Conservation (phyloP, 73 alveolate species). For the Paramecium sonneborni region DNA sequence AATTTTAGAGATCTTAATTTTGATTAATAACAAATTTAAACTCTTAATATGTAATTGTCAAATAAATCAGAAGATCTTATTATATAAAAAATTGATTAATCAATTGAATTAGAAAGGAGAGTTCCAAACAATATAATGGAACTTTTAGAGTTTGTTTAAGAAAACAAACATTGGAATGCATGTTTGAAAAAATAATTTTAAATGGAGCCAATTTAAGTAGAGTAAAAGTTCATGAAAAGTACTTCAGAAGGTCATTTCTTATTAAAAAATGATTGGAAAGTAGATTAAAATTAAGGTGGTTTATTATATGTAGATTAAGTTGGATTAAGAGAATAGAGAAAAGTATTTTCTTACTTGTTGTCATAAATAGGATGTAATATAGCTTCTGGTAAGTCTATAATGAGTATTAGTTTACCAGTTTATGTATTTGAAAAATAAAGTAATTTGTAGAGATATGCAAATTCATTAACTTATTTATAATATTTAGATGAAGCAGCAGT, state of each 20-base stretch:
- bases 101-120: background rate
- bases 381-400: constrained; percentile 72
- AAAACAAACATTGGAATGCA: background rate
- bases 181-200: constrained; percentile 19
- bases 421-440: constrained; percentile 74
- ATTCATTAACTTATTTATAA: constrained; percentile 63
- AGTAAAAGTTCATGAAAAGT: background rate
- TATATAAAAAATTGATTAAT: background rate
- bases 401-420: constrained; percentile 76
- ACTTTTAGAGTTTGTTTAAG: constrained; percentile 33
- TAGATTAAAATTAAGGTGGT: constrained; percentile 19
- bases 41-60: background rate
- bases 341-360: constrained; percentile 70
- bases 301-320: constrained; percentile 17
- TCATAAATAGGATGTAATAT: constrained; percentile 76
- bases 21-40: background rate
- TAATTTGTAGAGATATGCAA: constrained; percentile 69
- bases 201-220: constrained; percentile 15
- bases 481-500: constrained; percentile 77
- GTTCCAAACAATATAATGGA: background rate
- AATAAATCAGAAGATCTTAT: background rate
- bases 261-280: constrained; percentile 4
- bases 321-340: constrained; percentile 55
- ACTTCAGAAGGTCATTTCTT: constrained; percentile 2
- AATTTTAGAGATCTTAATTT: background rate